Percentiles rank a stretch among this genome's conserved stretches.
These are phyloP conservation scores for Dryadomyces quercivorus DNA, from an alignment of 2,329 filamentous ascomycete genomes.

Conservation along the genomic window DNA sequence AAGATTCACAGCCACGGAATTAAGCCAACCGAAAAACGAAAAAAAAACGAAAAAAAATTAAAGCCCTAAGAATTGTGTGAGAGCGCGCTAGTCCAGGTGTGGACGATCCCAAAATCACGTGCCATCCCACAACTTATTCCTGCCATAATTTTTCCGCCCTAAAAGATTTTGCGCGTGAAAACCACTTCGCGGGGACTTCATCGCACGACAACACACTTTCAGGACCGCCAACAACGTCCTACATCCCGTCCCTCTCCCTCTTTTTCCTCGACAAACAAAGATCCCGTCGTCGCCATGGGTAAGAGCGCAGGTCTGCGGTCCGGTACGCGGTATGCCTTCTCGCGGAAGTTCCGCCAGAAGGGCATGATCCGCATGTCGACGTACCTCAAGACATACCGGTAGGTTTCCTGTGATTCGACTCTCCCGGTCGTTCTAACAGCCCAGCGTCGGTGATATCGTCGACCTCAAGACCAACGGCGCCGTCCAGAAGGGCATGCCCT, in stretches of 20 bases:
- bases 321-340: constrained; percentile 90
- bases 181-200: no score
- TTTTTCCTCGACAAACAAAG: not conserved
- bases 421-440: not conserved
- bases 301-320: constrained; percentile 78
- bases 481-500: constrained; percentile 97
- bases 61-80: constrained; percentile 12
- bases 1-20: not conserved
- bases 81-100: not conserved
- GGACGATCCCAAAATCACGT: no score
- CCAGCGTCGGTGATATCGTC: constrained; percentile 91
- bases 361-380: constrained; percentile 88
- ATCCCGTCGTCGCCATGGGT: constrained; percentile 49
- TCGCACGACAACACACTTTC: not conserved
- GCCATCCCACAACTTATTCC: no score
- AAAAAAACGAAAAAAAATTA: not conserved
- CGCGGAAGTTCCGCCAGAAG: constrained; percentile 86
- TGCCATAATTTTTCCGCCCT: not conserved
- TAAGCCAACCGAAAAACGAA: not conserved
- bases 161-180: constrained; percentile 6
- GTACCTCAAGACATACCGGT: constrained; percentile 91
- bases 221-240: not conserved
- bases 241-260: not conserved
- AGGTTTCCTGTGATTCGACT: constrained; percentile 19
- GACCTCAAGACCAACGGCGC: constrained; percentile 98